Percentiles rank a stretch among this genome's conserved stretches.
These are phyloP conservation scores for Azolla pinnata DNA, from an alignment of 75 land plant genomes.

Conservation along the genomic window DNA sequence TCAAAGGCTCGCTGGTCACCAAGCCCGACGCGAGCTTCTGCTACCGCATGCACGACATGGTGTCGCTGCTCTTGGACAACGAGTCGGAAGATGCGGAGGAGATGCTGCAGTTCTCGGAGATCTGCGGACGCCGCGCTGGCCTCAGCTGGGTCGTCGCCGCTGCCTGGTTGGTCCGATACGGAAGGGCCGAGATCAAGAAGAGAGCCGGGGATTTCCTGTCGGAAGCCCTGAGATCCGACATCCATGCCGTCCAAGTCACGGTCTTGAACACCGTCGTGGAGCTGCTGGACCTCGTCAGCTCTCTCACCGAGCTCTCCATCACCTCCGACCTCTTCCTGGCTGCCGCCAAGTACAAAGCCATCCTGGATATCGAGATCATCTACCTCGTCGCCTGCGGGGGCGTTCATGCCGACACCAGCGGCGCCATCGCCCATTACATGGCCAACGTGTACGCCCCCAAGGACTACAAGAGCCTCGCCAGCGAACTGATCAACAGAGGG, in stretches of 20 bases:
- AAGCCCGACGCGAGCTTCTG: constrained; percentile 14
- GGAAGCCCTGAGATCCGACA: constrained; percentile 1
- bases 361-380: constrained; percentile 2
- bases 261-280: constrained; percentile 2
- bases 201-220: constrained; percentile 17
- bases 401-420: constrained; percentile 3
- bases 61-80: constrained; percentile 29
- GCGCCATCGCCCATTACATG: constrained; percentile 8
- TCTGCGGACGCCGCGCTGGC: constrained; percentile 11
- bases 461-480: constrained; percentile 8
- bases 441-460: neutral
- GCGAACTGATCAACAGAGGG: constrained; percentile 7
- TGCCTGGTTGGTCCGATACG: constrained; percentile 34
- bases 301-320: neutral
- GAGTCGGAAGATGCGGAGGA: constrained; percentile 21
- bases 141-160: constrained; percentile 1
- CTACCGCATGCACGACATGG: constrained; percentile 50
- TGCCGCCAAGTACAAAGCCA: neutral
- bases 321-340: constrained; percentile 7
- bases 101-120: constrained; percentile 14
- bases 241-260: neutral
- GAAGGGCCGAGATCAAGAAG: constrained; percentile 19
- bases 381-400: neutral
- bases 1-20: constrained; percentile 30
- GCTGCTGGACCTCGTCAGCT: constrained; percentile 2